phyloP scores from a whole-genome alignment of 768 basidiomycete species.

The Suillus tomentosus region DNA sequence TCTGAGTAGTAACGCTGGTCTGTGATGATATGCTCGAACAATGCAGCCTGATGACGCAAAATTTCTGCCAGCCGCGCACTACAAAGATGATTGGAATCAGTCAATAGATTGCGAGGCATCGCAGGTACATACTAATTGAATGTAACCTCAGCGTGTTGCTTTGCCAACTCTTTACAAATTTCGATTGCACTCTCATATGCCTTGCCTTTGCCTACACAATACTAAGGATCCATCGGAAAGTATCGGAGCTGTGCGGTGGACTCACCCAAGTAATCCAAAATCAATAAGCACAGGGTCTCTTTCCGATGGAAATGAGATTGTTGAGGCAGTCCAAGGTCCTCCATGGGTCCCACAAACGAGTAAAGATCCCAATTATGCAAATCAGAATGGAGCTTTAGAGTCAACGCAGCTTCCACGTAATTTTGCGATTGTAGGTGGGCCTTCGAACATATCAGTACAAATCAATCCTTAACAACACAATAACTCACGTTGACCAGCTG shows the following conservation, averaged over 20 bases:
- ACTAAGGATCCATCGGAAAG: constrained; percentile 12
- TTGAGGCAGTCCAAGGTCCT: constrained; percentile 85
- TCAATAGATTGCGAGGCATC: constrained; percentile 2
- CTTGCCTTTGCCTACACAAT: constrained; percentile 78
- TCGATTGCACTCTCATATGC: constrained; percentile 97
- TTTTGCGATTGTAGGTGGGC: constrained; percentile 90
- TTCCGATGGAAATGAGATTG: constrained; percentile 95
- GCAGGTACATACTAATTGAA: constrained; percentile 76
- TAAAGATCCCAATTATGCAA: constrained; percentile 89
- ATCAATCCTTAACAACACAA: background rate
- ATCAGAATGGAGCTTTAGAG: constrained; percentile 91
- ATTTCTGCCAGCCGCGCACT: constrained; percentile 86
- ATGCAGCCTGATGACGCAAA: constrained; percentile 80
- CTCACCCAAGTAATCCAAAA: constrained; percentile 90
- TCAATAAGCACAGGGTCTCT: constrained; percentile 87
- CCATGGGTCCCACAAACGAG: constrained; percentile 82
- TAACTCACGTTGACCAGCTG: constrained; percentile 83
- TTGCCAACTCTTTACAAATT: constrained; percentile 88
- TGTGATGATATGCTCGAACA: constrained; percentile 83
- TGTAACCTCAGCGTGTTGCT: constrained; percentile 85
- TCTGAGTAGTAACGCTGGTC: constrained; percentile 87
- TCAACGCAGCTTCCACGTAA: constrained; percentile 90
- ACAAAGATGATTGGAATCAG: constrained; percentile 16
- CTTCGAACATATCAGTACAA: constrained; percentile 39
- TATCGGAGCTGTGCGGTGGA: constrained; percentile 7